Conservation (phyloP, 768 basidiomycete species). For the Nevesoporus exiguus region DNA sequence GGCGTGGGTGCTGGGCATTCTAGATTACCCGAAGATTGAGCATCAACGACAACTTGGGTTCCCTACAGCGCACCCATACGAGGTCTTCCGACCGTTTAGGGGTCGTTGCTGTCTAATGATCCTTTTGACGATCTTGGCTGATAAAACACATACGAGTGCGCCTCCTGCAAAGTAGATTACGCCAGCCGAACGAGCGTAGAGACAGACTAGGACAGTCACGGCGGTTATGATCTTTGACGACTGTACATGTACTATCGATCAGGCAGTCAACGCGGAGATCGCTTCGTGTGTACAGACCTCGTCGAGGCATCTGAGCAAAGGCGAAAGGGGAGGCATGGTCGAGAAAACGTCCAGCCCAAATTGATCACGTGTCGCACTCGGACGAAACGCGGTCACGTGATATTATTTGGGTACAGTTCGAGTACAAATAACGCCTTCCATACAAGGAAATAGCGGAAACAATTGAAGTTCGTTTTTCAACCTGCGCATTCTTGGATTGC, state of each 20-base stretch:
- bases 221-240: constrained; percentile 55
- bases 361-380: constrained; percentile 11
- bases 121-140: constrained; percentile 60
- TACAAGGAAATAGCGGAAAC: constrained; percentile 24
- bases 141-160: constrained; percentile 50
- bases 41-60: not conserved
- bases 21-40: constrained; percentile 25
- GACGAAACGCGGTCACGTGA: constrained; percentile 31
- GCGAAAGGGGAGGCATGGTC: constrained; percentile 8
- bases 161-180: constrained; percentile 58
- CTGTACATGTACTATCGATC: constrained; percentile 34
- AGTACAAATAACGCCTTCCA: constrained; percentile 25
- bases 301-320: constrained; percentile 33
- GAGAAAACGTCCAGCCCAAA: not conserved
- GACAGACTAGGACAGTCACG: constrained; percentile 45
- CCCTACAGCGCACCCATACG: constrained; percentile 59
- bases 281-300: constrained; percentile 20
- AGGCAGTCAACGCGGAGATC: not conserved
- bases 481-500: constrained; percentile 19
- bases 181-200: constrained; percentile 63
- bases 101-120: constrained; percentile 67
- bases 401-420: constrained; percentile 30
- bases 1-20: constrained; percentile 85
- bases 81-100: constrained; percentile 41
- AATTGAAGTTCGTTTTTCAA: constrained; percentile 32